Base-by-base conservation (phyloP, 306 rosid genomes). In the Gillenia trifoliata region DNA sequence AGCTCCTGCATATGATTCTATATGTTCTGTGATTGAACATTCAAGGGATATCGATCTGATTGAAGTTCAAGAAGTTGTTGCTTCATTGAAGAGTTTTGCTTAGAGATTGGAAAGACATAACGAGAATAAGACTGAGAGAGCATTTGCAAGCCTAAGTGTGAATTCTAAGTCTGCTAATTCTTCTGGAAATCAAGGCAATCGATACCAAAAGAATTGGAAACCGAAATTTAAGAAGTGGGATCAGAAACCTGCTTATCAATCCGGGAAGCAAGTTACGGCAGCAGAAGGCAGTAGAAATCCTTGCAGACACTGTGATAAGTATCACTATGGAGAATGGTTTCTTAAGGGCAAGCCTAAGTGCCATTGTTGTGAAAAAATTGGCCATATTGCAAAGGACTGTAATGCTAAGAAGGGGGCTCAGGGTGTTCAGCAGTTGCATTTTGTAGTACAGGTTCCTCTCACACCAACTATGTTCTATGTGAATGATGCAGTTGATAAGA, bases 401-500 rank as follows among this genome's bases (percentile, higher is more conserved):
- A 4, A 56, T 1, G 11, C 10, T 3, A 56, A 56, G 31, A 23
- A 56, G 20, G n/a, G n/a, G n/a, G n/a, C n/a, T n/a, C n/a, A n/a
- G n/a, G 11, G 13, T 11, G 30, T 10, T 9, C 16, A 22, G 2
- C 7, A 10, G 0, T 17, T 23, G 2, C 19, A 56, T 22, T 56
- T 1, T 23, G 62, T 3, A 3, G 23, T 6, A 23, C 3, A 56
- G 0, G 6, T 3, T 0, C 0, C 11, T 2, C 1, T 1, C 1
- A 23, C 63, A 23, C 29, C 1, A 10, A 56, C 31, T 0, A 56
- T 56, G 29, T 56, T 56, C 2, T 56, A 23, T 56, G 30, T 8
- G 0, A 22, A 1, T 23, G 1, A 56, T 56, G 2, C 5, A 10
- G 62, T 11, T 22, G 4, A 52, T 20, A 22, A 11, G 16, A 56